phyloP scores from a whole-genome alignment of 2,329 filamentous ascomycete species.

The Claviceps sorghi region DNA sequence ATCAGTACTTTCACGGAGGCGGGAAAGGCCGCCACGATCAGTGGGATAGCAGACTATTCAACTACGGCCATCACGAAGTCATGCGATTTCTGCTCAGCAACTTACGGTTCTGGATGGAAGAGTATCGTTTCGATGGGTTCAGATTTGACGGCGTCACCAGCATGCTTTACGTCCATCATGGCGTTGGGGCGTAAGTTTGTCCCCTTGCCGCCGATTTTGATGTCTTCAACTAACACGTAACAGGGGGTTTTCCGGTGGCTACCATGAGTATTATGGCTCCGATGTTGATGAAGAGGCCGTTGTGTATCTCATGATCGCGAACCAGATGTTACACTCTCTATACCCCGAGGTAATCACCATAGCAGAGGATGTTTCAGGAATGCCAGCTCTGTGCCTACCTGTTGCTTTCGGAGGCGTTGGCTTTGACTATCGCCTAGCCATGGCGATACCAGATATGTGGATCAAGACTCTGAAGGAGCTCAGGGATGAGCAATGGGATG shows the following conservation, averaged over 20 bases:
- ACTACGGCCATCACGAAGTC: slow-evolving; percentile 91
- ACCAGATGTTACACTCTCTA: slow-evolving; percentile 84
- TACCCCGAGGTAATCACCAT: slow-evolving; percentile 84
- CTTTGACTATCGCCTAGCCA: slow-evolving; percentile 93
- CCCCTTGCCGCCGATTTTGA: too few species aligned
- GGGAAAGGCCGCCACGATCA: slow-evolving; percentile 73
- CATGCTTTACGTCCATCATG: slow-evolving; percentile 93
- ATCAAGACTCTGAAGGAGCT: slow-evolving; percentile 97
- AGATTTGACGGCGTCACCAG: slow-evolving; percentile 96
- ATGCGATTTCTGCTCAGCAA: slow-evolving; percentile 93
- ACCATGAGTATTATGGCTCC: slow-evolving; percentile 92
- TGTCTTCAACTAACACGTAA: slow-evolving; percentile 4
- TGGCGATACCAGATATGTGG: slow-evolving; percentile 98
- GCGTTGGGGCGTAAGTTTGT: slow-evolving; percentile 73
- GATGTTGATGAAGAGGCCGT: slow-evolving; percentile 86
- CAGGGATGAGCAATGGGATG: slow-evolving; percentile 82
- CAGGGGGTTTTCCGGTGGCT: slow-evolving; percentile 90
- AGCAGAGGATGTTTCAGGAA: slow-evolving; percentile 93
- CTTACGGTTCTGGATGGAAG: slow-evolving; percentile 96
- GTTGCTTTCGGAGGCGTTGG: slow-evolving; percentile 79
- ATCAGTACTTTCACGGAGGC: slow-evolving; percentile 89
- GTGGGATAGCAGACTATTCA: slow-evolving; percentile 95
- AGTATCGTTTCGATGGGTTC: slow-evolving; percentile 94
- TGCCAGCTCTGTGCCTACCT: slow-evolving; percentile 88
- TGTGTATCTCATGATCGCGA: slow-evolving; percentile 89